phyloP scores from a whole-genome alignment of 192 early-diverging fungal genomes.

The Cetraspora pellucida region DNA sequence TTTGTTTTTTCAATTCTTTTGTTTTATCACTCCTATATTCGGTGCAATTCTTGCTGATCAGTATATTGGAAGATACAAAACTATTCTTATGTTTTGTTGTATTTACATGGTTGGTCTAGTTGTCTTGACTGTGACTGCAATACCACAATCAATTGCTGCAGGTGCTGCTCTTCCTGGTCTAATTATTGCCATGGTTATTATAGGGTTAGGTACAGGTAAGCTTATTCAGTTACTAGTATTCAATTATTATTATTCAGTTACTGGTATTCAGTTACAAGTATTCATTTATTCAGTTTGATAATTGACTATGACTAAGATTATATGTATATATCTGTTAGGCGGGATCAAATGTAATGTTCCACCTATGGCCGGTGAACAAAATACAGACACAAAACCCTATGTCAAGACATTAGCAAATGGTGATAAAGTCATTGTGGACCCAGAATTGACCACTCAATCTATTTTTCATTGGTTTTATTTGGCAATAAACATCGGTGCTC shows the following conservation, averaged over 20 bases:
- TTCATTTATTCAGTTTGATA: constrained; percentile 25
- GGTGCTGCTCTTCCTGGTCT: constrained; percentile 67
- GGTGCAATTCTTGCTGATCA: constrained; percentile 73
- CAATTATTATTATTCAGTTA: constrained; percentile 35
- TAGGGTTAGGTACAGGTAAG: constrained; percentile 72
- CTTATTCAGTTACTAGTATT: constrained; percentile 73
- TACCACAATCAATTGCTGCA: constrained; percentile 55
- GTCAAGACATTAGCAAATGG: constrained; percentile 62
- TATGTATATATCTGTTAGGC: too few relatives aligned
- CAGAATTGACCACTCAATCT: constrained; percentile 69
- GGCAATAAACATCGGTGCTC: constrained; percentile 70
- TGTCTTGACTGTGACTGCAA: constrained; percentile 64
- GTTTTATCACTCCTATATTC: constrained; percentile 59
- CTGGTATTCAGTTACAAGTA: constrained; percentile 75
- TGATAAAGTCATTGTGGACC: constrained; percentile 65
- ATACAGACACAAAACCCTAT: constrained; percentile 55
- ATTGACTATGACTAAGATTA: too few relatives aligned
- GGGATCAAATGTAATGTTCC: constrained; percentile 82
- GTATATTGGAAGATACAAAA: constrained; percentile 75
- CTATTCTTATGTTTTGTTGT: constrained; percentile 66
- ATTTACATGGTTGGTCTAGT: constrained; percentile 69
- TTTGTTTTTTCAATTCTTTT: constrained; percentile 65
- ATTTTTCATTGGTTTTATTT: constrained; percentile 88
- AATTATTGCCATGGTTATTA: constrained; percentile 69
- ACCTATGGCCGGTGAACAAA: constrained; percentile 78